Evolutionary conservation across 345 rosid species (phyloP), one percentile per base, ranked within the genome.

Genomic region (Geranium brycei): DNA sequence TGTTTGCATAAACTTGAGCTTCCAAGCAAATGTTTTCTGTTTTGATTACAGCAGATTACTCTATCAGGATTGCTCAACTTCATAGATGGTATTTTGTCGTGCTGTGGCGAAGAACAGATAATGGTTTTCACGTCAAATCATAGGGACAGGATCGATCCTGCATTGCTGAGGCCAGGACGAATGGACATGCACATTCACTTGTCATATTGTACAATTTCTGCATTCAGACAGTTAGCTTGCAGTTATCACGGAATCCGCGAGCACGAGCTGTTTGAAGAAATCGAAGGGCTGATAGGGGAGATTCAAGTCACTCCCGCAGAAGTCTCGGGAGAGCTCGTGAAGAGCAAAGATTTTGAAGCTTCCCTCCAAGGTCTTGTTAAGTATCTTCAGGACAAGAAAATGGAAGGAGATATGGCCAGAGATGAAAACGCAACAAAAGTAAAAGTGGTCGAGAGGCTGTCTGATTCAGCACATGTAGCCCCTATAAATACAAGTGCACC

Each of bases 161-260:
- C 85, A 1, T 62, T 84, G 67, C 31, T 80, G 40, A 66, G 86
- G 1, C 83, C 84, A 0, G 86, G 86, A 2, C 69, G 86, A 17
- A 84, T 82, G 89, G 89, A 84, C 17, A 31, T 82, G 23, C 87
- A 85, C 32, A 23, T 85, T 19, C 77, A 80, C 74, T 71, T 85
- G 83, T 75, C 85, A 0, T 79, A 80, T 10, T 78, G 83, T 62
- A 80, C 74, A 6, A 71, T 75, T 0, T 51, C 17, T 18, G 76
- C 75, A 16, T 85, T 85, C 64, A 73, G 16, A 56, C 17, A 64
- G 66, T 75, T 78, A 17, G 87, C 85, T 4, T 7, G 53, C 1
- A 85, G 73, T 15, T 82, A 80, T 64, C 73, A 80, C 0, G 79
- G 75, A 1, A 58, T 77, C 1, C 15, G 67, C 8, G 77, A 79